phyloP scores from a whole-genome alignment of 345 rosid species.

The Eucalyptus regnans region DNA sequence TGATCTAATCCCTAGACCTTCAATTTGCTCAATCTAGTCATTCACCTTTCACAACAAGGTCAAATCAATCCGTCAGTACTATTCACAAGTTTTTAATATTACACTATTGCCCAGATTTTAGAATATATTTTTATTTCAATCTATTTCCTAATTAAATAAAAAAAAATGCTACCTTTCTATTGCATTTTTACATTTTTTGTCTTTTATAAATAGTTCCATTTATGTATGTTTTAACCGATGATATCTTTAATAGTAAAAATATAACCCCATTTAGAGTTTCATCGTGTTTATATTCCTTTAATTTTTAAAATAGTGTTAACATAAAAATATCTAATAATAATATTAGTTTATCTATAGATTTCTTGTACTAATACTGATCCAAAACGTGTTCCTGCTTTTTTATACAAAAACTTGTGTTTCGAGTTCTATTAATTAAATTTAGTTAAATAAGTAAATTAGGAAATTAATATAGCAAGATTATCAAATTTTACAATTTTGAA shows the following conservation, averaged over 20 bases:
- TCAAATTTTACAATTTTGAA: background rate
- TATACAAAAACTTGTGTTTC: background rate
- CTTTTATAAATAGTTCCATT: background rate
- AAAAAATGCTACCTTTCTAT: background rate
- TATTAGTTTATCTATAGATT: background rate
- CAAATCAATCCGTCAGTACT: background rate
- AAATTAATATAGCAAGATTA: background rate
- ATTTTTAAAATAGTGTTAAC: background rate
- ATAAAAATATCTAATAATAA: background rate
- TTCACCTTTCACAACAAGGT: background rate
- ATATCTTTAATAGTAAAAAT: background rate
- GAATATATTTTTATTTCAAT: background rate
- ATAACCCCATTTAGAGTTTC: background rate
- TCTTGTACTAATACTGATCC: background rate
- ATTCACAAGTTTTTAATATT: background rate
- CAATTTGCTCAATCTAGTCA: background rate
- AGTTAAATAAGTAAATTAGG: background rate
- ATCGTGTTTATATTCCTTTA: background rate
- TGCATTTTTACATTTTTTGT: background rate
- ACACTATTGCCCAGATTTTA: background rate
- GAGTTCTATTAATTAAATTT: background rate
- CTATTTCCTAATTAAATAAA: background rate
- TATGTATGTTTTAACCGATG: background rate
- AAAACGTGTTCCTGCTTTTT: background rate
- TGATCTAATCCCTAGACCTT: background rate